These are phyloP conservation scores for Hansfordia pulvinata DNA, from an alignment of 2,329 filamentous ascomycete species.

Conservation along the genomic window DNA sequence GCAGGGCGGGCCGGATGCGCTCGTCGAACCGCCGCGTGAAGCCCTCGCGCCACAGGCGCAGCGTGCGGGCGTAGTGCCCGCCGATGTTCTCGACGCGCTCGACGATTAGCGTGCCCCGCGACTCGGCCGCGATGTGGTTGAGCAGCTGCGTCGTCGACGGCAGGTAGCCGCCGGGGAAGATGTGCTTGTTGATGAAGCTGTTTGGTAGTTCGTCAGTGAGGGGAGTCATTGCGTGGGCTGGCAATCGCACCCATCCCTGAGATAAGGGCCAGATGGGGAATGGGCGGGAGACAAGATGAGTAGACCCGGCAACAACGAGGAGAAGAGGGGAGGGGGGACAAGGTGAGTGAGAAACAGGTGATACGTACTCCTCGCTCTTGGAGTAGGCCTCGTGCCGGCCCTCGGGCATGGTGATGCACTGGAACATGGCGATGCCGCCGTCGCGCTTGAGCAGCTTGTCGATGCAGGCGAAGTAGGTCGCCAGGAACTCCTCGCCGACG, in stretches of 20 bases:
- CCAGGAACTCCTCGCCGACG: conserved; percentile 53
- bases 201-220: conserved; percentile 1
- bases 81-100: conserved; percentile 61
- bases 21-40: conserved; percentile 50
- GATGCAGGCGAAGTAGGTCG: conserved; percentile 53
- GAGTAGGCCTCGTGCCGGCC: conserved; percentile 51
- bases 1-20: conserved; percentile 45
- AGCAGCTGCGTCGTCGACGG: conserved; percentile 43
- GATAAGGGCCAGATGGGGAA: too few relatives aligned
- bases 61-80: conserved; percentile 57
- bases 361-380: conserved; percentile 44
- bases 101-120: conserved; percentile 47
- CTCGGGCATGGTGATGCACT: conserved; percentile 84
- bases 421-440: conserved; percentile 66
- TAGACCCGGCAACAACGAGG: background rate
- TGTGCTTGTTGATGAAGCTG: conserved; percentile 62
- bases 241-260: too few relatives aligned
- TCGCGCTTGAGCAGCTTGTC: conserved; percentile 58
- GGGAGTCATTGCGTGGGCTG: too few relatives aligned
- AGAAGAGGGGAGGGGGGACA: too few relatives aligned
- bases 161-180: conserved; percentile 66
- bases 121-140: conserved; percentile 45
- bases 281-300: too few relatives aligned
- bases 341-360: too few relatives aligned
- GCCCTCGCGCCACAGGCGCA: conserved; percentile 53